Evolutionary conservation across 2,329 filamentous ascomycete genomes (phyloP).

Genomic region (Aphanoascus verrucosus): DNA sequence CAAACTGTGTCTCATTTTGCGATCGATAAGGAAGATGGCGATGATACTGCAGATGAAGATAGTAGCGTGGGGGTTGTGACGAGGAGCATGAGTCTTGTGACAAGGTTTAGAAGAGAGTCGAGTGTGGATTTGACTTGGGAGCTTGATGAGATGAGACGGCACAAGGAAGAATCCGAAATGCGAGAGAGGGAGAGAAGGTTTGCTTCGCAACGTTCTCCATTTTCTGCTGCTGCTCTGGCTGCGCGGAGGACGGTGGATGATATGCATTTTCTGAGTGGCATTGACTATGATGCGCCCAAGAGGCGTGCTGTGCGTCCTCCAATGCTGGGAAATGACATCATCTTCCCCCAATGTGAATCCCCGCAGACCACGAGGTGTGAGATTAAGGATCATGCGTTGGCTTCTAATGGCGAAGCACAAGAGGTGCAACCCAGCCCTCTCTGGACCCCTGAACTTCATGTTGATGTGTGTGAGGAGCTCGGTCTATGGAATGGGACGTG

Average conservation of each 20-base stretch:
- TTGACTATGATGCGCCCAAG: conserved; percentile 29
- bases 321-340: conserved; percentile 74
- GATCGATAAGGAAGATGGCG: conserved; percentile 33
- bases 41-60: conserved; percentile 24
- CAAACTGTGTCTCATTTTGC: conserved; percentile 40
- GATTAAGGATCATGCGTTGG: conserved; percentile 53
- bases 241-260: conserved; percentile 18
- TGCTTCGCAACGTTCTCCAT: conserved; percentile 18
- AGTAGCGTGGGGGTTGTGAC: conserved; percentile 20
- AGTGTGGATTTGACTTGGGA: conserved; percentile 53
- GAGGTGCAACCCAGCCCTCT: conserved; percentile 31
- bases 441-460: conserved; percentile 63
- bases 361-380: conserved; percentile 79
- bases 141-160: conserved; percentile 67
- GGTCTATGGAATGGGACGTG: conserved; percentile 43
- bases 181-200: conserved; percentile 23
- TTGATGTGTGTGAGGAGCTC: conserved; percentile 29
- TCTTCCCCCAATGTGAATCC: conserved; percentile 70
- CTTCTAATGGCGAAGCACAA: conserved; percentile 40
- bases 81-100: conserved; percentile 21
- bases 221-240: conserved; percentile 25
- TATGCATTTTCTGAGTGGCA: conserved; percentile 2
- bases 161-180: conserved; percentile 55
- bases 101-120: conserved; percentile 34
- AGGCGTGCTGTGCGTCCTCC: conserved; percentile 58